phyloP scores from a whole-genome alignment of 2,329 filamentous ascomycete species.

The Exophiala sideris region DNA sequence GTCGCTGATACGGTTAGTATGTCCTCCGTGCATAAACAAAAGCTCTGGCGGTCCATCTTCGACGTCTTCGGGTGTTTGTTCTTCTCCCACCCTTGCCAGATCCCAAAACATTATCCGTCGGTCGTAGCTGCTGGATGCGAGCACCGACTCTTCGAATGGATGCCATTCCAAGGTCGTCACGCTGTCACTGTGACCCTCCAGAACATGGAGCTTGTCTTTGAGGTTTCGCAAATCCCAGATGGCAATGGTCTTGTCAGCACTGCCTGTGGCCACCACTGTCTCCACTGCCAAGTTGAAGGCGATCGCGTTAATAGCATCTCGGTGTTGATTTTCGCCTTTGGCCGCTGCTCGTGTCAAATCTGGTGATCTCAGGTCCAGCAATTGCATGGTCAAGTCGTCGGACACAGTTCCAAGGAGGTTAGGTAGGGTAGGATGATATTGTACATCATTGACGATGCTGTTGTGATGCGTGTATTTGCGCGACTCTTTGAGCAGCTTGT shows the following conservation, averaged over 20 bases:
- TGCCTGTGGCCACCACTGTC: slow-evolving; percentile 84
- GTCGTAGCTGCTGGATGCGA: slow-evolving; percentile 91
- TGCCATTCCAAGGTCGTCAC: slow-evolving; percentile 95
- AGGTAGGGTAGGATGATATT: slow-evolving; percentile 84
- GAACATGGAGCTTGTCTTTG: slow-evolving; percentile 81
- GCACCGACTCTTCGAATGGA: slow-evolving; percentile 79
- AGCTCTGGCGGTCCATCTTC: slow-evolving; percentile 94
- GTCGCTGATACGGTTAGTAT: slow-evolving; percentile 94
- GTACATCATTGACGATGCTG: slow-evolving; percentile 93
- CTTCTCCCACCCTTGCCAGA: slow-evolving; percentile 82
- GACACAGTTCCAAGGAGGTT: slow-evolving; percentile 89
- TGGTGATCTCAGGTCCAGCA: slow-evolving; percentile 76
- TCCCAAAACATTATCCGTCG: slow-evolving; percentile 96
- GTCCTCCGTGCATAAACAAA: slow-evolving; percentile 98
- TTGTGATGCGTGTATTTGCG: slow-evolving; percentile 82
- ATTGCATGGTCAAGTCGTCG: slow-evolving; percentile 88
- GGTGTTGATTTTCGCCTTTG: slow-evolving; percentile 70
- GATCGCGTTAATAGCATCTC: slow-evolving; percentile 91
- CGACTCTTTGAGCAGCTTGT: slow-evolving; percentile 66
- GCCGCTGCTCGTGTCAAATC: slow-evolving; percentile 62
- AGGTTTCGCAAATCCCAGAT: slow-evolving; percentile 94
- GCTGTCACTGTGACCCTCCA: slow-evolving; percentile 82
- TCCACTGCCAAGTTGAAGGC: slow-evolving; percentile 93
- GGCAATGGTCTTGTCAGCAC: slow-evolving; percentile 89
- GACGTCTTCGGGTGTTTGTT: slow-evolving; percentile 90